A percentile compares a stretch with the other conserved stretches of the same genome.
These are phyloP conservation scores for Picea abies DNA, from an alignment of 83 land plant species.

Conservation along the genomic window DNA sequence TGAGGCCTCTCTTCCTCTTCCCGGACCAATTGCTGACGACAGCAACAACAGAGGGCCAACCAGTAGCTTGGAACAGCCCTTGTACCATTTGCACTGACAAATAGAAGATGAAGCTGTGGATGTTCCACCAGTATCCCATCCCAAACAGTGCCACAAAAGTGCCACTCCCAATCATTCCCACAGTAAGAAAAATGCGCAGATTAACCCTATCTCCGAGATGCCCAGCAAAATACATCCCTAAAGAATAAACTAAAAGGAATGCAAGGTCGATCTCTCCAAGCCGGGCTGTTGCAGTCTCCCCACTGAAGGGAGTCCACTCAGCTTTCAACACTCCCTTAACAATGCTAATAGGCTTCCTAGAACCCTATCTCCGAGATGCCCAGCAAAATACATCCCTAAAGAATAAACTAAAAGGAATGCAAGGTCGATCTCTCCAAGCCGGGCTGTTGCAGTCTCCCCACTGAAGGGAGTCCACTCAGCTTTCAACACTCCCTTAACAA, in stretches of 20 bases:
- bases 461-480: conserved; percentile 78
- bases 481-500: conserved; percentile 63
- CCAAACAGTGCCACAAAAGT: conserved; percentile 55
- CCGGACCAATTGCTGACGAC: conserved; percentile 88
- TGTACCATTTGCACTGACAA: conserved; percentile 57
- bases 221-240: conserved; percentile 80
- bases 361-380: conserved; percentile 74
- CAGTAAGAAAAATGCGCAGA: conserved; percentile 55
- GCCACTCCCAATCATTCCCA: conserved; percentile 80
- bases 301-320: conserved; percentile 82
- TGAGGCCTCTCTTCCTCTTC: conserved; percentile 65
- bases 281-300: conserved; percentile 57
- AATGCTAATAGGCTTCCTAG: conserved; percentile 85
- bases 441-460: conserved; percentile 59
- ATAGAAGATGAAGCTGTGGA: conserved; percentile 63
- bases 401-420: conserved; percentile 74
- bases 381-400: conserved; percentile 72
- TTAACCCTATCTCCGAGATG: conserved; percentile 70
- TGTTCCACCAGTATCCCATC: conserved; percentile 60
- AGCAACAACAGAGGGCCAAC: conserved; percentile 91
- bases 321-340: conserved; percentile 58
- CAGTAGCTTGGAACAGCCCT: conserved; percentile 78
- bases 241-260: conserved; percentile 64
- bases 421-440: conserved; percentile 84
- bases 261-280: conserved; percentile 87